Percentiles rank a stretch among this genome's conserved stretches.
phyloP scores from a whole-genome alignment of 768 basidiomycete genomes.

The Goffeauzyma gilvescens region DNA sequence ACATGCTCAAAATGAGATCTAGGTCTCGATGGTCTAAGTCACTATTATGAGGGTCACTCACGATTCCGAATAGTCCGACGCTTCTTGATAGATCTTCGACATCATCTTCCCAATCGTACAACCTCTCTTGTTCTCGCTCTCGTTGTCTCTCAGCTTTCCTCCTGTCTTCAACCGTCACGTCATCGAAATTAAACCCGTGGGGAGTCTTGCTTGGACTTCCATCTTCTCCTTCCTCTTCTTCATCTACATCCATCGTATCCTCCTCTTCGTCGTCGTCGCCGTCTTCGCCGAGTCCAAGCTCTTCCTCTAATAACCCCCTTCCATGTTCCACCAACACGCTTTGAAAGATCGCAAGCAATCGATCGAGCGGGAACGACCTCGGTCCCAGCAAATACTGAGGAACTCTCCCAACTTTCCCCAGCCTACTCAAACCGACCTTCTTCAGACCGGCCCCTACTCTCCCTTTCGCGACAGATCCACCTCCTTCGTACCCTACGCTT shows the following conservation, averaged over 20 bases:
- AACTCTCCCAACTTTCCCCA: slow-evolving; percentile 24
- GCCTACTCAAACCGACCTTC: slow-evolving; percentile 36
- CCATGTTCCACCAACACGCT: slow-evolving; percentile 37
- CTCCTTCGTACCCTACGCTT: slow-evolving; percentile 25
- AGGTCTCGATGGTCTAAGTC: neutral
- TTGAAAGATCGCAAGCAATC: slow-evolving; percentile 61
- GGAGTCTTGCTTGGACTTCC: neutral
- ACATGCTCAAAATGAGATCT: too few species aligned
- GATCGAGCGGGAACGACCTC: slow-evolving; percentile 54
- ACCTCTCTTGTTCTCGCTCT: slow-evolving; percentile 49
- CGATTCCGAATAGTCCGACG: slow-evolving; percentile 70
- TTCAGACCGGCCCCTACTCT: slow-evolving; percentile 33
- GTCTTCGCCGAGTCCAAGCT: slow-evolving; percentile 25
- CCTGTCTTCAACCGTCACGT: slow-evolving; percentile 54
- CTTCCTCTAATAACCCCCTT: too few species aligned
- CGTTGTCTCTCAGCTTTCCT: slow-evolving; percentile 36
- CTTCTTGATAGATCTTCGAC: slow-evolving; percentile 34
- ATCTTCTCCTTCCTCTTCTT: slow-evolving; percentile 28
- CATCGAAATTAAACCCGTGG: slow-evolving; percentile 27
- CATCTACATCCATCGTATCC: slow-evolving; percentile 34
- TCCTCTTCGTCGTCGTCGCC: slow-evolving; percentile 12
- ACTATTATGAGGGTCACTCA: slow-evolving; percentile 35
- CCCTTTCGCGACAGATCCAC: slow-evolving; percentile 32
- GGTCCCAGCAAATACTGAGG: slow-evolving; percentile 68
- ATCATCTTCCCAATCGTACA: slow-evolving; percentile 81